Evolutionary conservation across 2,329 filamentous ascomycete genomes (phyloP).

Genomic region (Pezicula radicicola): DNA sequence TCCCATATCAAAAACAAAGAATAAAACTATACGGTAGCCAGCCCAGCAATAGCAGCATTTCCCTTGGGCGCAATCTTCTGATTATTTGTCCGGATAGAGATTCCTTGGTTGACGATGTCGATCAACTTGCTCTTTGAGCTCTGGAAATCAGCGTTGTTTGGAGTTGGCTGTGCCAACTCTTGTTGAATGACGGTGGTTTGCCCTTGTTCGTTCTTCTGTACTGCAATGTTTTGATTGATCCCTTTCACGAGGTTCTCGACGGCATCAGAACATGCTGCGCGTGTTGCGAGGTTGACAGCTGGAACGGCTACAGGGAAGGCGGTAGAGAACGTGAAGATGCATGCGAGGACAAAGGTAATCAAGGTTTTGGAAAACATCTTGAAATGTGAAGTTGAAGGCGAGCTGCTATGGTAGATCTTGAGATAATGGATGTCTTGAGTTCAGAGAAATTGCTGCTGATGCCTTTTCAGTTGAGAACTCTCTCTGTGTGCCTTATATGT

Average conservation of each 20-base stretch:
- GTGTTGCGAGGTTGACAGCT: neutral
- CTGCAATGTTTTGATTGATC: conserved; percentile 14
- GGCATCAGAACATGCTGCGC: conserved; percentile 7
- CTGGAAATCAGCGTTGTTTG: conserved; percentile 4
- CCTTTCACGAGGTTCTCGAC: conserved; percentile 8
- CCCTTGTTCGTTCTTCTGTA: conserved; percentile 12
- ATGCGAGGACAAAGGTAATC: neutral
- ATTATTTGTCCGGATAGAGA: conserved; percentile 7
- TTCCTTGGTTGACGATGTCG: conserved; percentile 11
- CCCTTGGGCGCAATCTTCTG: conserved; percentile 10
- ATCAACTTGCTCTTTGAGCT: conserved; percentile 8
- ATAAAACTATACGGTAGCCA: conserved; percentile 7
- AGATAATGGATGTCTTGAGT: too few species aligned
- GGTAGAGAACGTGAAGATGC: neutral
- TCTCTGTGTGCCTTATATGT: too few species aligned
- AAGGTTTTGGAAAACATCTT: neutral
- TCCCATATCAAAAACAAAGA: neutral
- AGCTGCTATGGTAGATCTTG: too few species aligned
- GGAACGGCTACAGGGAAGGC: neutral
- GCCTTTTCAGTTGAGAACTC: too few species aligned
- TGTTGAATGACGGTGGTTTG: conserved; percentile 9
- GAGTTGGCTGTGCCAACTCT: neutral
- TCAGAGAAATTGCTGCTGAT: too few species aligned
- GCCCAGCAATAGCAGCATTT: conserved; percentile 9
- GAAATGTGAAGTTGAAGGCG: neutral